phyloP scores from a whole-genome alignment of 2,329 filamentous ascomycete genomes.

The Escovopsis sp. region DNA sequence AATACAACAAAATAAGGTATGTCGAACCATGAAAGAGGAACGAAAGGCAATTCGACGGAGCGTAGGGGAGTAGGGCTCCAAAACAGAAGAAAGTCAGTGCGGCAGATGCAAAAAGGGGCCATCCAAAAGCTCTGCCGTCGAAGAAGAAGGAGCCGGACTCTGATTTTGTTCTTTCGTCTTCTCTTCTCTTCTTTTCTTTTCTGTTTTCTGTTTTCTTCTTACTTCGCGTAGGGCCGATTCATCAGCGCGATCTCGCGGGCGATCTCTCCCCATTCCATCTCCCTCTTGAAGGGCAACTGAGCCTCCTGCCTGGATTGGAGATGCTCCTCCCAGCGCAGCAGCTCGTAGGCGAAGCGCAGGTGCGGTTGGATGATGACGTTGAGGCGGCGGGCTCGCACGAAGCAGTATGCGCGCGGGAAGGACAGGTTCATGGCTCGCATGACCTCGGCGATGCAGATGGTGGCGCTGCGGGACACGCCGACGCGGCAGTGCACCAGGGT shows the following conservation, averaged over 20 bases:
- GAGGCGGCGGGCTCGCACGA: conserved; percentile 76
- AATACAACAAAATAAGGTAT: too few relatives aligned
- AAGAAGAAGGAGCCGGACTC: too few relatives aligned
- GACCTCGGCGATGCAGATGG: conserved; percentile 97
- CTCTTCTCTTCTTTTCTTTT: too few relatives aligned
- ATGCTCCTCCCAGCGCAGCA: conserved; percentile 88
- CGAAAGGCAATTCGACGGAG: too few relatives aligned
- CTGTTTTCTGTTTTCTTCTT: conserved; percentile 5
- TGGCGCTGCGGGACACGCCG: conserved; percentile 87
- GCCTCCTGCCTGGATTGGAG: conserved; percentile 41
- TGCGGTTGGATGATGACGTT: conserved; percentile 99
- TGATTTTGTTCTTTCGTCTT: too few relatives aligned
- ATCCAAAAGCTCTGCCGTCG: too few relatives aligned
- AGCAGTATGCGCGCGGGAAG: conserved; percentile 89
- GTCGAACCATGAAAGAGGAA: too few relatives aligned
- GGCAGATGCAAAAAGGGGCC: too few relatives aligned
- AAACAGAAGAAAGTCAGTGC: too few relatives aligned
- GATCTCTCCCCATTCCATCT: conserved; percentile 84
- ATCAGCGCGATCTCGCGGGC: conserved; percentile 83
- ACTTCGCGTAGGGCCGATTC: conserved; percentile 85
- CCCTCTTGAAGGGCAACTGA: conserved; percentile 41
- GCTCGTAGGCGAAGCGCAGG: conserved; percentile 84
- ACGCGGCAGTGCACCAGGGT: conserved; percentile 95
- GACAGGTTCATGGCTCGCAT: conserved; percentile 72
- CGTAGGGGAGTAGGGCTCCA: too few relatives aligned